Evolutionary conservation across 495 filamentous ascomycete genomes (phyloP).

Genomic region (Penicillium simplicissimum): DNA sequence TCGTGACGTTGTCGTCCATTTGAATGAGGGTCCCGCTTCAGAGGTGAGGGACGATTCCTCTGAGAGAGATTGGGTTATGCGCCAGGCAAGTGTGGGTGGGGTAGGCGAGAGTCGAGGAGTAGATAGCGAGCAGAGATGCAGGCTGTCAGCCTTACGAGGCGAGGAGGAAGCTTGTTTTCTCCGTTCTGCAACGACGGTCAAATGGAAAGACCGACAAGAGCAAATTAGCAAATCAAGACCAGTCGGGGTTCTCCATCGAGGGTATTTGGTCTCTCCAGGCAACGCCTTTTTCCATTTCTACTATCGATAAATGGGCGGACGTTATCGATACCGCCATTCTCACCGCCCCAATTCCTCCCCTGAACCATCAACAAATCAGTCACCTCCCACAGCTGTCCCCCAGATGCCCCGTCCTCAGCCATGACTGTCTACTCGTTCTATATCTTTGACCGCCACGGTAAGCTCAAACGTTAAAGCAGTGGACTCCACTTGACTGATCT

Average conservation of each 20-base stretch:
- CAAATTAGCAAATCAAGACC: slow-evolving; percentile 11
- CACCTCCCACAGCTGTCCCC: neutral
- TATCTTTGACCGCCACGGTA: slow-evolving; percentile 98
- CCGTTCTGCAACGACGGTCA: slow-evolving; percentile 11
- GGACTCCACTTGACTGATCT: neutral
- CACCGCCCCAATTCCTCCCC: slow-evolving; percentile 30
- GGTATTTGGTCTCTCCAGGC: slow-evolving; percentile 12
- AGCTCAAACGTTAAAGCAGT: slow-evolving; percentile 15
- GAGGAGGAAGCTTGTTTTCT: slow-evolving; percentile 6
- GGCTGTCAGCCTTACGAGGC: slow-evolving; percentile 30
- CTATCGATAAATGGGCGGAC: slow-evolving; percentile 11
- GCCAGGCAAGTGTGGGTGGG: slow-evolving; percentile 28
- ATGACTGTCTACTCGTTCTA: slow-evolving; percentile 98
- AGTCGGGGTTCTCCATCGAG: slow-evolving; percentile 38
- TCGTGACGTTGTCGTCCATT: slow-evolving; percentile 23
- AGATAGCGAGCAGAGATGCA: slow-evolving; percentile 23
- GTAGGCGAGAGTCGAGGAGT: slow-evolving; percentile 21
- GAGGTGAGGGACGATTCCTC: neutral
- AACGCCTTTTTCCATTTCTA: slow-evolving; percentile 19
- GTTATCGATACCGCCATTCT: slow-evolving; percentile 8
- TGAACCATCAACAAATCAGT: slow-evolving; percentile 32
- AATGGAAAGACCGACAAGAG: neutral
- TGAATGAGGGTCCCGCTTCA: neutral
- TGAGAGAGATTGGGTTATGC: neutral
- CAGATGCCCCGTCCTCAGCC: slow-evolving; percentile 11